Base-by-base conservation (phyloP, 352 stramenopile species). In the Paralagenidium karlingii region DNA sequence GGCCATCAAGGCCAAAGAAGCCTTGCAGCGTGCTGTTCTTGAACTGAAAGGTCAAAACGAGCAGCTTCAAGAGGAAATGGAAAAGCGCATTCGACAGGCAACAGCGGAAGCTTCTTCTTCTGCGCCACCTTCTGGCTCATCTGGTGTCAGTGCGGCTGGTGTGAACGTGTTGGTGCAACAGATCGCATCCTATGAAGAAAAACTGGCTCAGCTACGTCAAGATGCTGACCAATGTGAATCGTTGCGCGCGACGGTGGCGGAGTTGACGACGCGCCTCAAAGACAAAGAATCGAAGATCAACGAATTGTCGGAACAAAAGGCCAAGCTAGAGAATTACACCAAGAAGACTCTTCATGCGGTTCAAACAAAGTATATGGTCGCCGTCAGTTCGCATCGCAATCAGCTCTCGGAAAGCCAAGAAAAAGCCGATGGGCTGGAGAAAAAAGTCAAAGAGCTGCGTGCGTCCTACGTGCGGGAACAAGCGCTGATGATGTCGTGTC, bases 351-450 rank as follows among this genome's bases (percentile, higher is more conserved):
- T 93, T 27, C 74, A 91, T 51, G 75, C 75, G n/a, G 77, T 93
- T 29, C 80, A 93, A 55, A 89, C 71, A 43, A 93, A 93, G 60
- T 93, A 93, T 56, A 89, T 89, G 74, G 76, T 93, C 21, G 73
- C 77, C 8, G 75, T 93, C 34, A 89, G 76, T 42, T 86, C 77
- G 4, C 77, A 93, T 43, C 74, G 75, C 44, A 93, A 91, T 57
- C 80, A 93, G 56, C 52, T 93, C 45, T 75, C 75, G 44, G 80
- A 93, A 47, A 87, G 86, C 47, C 67, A 90, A 28, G 75, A 89
- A 50, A 69, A 68, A 29, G 68, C 90, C 45, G 74, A 87, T 34
- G 70, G 86, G 46, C 53, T 91, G 29, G 77, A 93, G 50, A 85
- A 83, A 58, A 86, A 89, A 45, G 70, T 88, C 47, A 86, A 88